Percentiles rank a stretch among this genome's conserved stretches.
Conservation (phyloP, 352 stramenopile genomes). For the Pythium brachiatum region DNA sequence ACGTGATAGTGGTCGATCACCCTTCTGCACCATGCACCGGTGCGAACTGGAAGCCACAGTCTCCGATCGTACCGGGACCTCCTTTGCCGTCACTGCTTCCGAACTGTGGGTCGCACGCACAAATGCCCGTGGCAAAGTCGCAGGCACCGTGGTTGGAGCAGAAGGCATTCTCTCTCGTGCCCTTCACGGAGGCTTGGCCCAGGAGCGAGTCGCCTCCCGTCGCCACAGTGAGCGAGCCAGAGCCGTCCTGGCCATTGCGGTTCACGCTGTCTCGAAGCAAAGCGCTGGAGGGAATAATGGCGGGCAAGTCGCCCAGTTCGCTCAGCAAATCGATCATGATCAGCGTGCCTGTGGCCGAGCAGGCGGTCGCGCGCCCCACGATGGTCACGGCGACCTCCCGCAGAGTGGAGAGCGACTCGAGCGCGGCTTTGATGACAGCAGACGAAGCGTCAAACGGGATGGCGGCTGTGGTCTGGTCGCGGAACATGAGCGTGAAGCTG, state of each 20-base stretch:
- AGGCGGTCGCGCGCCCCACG: conserved; percentile 30
- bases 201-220: conserved; percentile 33
- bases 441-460: conserved; percentile 41
- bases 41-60: conserved; percentile 65
- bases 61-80: conserved; percentile 52
- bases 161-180: conserved; percentile 64
- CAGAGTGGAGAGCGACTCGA: conserved; percentile 49
- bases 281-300: conserved; percentile 35
- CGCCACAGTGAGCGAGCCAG: conserved; percentile 42
- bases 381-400: conserved; percentile 45
- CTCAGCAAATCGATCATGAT: conserved; percentile 62
- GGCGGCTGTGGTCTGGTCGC: conserved; percentile 45
- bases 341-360: conserved; percentile 38
- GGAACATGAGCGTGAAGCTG: conserved; percentile 66
- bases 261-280: conserved; percentile 50
- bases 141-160: conserved; percentile 78
- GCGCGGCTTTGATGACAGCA: conserved; percentile 35
- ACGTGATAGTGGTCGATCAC: neutral
- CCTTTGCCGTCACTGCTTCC: conserved; percentile 73
- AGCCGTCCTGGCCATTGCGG: conserved; percentile 52
- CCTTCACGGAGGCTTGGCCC: conserved; percentile 47
- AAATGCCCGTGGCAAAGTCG: conserved; percentile 61
- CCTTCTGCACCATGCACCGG: neutral
- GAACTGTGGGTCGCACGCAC: conserved; percentile 59
- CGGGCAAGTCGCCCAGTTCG: conserved; percentile 55